Evolutionary conservation across 2,329 filamentous ascomycete genomes (phyloP).

Genomic region (Macrophomina tecta): DNA sequence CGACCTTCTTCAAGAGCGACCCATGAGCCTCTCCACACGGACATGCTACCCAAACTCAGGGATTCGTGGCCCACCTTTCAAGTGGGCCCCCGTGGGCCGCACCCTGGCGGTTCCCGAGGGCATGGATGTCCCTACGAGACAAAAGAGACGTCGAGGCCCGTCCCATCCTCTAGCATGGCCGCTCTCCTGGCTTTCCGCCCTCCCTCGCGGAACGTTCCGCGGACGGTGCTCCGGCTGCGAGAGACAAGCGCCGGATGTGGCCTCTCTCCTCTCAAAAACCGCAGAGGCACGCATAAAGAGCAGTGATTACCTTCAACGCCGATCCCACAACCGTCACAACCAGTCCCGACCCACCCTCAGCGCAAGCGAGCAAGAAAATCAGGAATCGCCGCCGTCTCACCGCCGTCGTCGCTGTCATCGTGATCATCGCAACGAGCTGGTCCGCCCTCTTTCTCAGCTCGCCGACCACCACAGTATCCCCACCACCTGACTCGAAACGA

Average conservation of each 20-base stretch:
- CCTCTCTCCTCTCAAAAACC: no score
- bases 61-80: background rate
- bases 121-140: background rate
- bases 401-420: no score
- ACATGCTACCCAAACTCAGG: background rate
- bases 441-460: no score
- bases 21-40: background rate
- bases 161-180: background rate
- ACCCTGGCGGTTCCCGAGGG: background rate
- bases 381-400: no score
- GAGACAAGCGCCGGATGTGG: no score
- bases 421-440: no score
- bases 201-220: background rate
- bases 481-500: background rate
- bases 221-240: background rate
- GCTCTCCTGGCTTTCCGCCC: background rate
- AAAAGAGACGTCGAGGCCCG: background rate
- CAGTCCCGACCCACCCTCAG: no score
- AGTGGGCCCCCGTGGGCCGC: background rate
- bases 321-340: no score
- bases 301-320: no score
- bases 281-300: no score
- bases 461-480: background rate
- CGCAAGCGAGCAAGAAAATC: no score
- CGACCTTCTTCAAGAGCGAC: background rate